phyloP scores from a whole-genome alignment of 768 basidiomycete genomes.

The Chalciporus sphaerocephalus region DNA sequence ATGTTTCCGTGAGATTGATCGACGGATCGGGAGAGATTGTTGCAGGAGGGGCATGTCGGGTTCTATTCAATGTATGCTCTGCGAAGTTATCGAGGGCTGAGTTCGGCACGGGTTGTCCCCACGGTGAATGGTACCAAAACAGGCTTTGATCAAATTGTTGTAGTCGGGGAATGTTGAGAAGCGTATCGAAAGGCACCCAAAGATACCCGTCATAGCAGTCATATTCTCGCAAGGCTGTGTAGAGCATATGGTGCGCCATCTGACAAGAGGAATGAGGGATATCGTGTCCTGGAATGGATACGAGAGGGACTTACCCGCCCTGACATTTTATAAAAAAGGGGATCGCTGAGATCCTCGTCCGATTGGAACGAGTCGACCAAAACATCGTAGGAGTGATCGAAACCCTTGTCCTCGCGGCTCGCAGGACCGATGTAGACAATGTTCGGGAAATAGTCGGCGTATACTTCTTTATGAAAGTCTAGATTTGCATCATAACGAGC shows the following conservation, averaged over 20 bases:
- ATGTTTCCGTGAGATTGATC: slow-evolving; percentile 35
- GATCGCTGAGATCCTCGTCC: slow-evolving; percentile 39
- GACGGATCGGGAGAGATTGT: slow-evolving; percentile 40
- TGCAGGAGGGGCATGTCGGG: slow-evolving; percentile 37
- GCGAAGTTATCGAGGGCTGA: slow-evolving; percentile 24
- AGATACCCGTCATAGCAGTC: slow-evolving; percentile 48
- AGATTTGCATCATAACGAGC: slow-evolving; percentile 43
- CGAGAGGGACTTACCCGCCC: slow-evolving; percentile 37
- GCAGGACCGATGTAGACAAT: slow-evolving; percentile 48
- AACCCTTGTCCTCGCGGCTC: slow-evolving; percentile 44
- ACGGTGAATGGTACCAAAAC: slow-evolving; percentile 51
- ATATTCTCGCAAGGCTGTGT: slow-evolving; percentile 41
- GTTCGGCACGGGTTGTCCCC: slow-evolving; percentile 41
- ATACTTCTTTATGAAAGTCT: slow-evolving; percentile 44
- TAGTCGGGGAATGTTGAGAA: slow-evolving; percentile 47
- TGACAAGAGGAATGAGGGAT: slow-evolving; percentile 8
- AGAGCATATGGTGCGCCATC: slow-evolving; percentile 54
- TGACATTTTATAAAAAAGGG: slow-evolving; percentile 38
- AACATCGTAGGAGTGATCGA: slow-evolving; percentile 47
- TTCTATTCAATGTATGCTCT: slow-evolving; percentile 16
- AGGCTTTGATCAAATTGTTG: slow-evolving; percentile 41
- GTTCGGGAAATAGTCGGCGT: slow-evolving; percentile 47
- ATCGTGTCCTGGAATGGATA: neutral
- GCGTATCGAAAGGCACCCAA: slow-evolving; percentile 50
- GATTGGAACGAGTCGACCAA: slow-evolving; percentile 45